These are phyloP conservation scores for Colletotrichum cereale DNA, from an alignment of 2,329 filamentous ascomycete genomes.

Conservation along the genomic window DNA sequence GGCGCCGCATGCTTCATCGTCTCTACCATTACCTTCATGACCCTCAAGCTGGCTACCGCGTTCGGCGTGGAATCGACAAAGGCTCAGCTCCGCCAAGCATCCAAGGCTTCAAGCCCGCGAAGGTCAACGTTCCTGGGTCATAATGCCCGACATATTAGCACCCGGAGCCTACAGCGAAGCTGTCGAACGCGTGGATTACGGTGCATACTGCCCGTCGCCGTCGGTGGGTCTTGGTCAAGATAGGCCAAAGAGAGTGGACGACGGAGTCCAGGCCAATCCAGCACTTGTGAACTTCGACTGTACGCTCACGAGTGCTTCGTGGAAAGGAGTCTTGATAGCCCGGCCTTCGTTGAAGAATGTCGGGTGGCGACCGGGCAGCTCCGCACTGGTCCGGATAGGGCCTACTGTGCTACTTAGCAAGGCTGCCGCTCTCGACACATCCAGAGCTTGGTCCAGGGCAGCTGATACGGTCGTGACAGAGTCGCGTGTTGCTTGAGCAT, in stretches of 20 bases:
- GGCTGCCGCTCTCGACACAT: slow-evolving; percentile 48
- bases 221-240: slow-evolving; percentile 11
- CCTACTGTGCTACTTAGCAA: slow-evolving; percentile 54
- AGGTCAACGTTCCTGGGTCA: slow-evolving; percentile 43
- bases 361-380: slow-evolving; percentile 26
- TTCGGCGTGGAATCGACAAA: slow-evolving; percentile 44
- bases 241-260: neutral
- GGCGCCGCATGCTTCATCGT: slow-evolving; percentile 50
- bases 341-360: slow-evolving; percentile 16
- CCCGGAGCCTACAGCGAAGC: slow-evolving; percentile 56
- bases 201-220: slow-evolving; percentile 51
- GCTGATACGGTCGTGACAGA: slow-evolving; percentile 45
- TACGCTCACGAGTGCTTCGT: slow-evolving; percentile 18
- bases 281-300: neutral
- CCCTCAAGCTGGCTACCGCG: slow-evolving; percentile 45
- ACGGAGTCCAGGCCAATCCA: slow-evolving; percentile 13
- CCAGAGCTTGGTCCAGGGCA: slow-evolving; percentile 50
- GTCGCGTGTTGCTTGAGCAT: slow-evolving; percentile 47
- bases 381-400: slow-evolving; percentile 48
- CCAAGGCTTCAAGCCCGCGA: slow-evolving; percentile 27
- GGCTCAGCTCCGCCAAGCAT: slow-evolving; percentile 33
- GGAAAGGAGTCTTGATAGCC: slow-evolving; percentile 8
- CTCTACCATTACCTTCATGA: slow-evolving; percentile 45
- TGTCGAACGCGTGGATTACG: slow-evolving; percentile 52
- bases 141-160: slow-evolving; percentile 53